These are phyloP conservation scores for Chrysochromulina parva DNA, from an alignment of 78 protist genomes.

Conservation along the genomic window DNA sequence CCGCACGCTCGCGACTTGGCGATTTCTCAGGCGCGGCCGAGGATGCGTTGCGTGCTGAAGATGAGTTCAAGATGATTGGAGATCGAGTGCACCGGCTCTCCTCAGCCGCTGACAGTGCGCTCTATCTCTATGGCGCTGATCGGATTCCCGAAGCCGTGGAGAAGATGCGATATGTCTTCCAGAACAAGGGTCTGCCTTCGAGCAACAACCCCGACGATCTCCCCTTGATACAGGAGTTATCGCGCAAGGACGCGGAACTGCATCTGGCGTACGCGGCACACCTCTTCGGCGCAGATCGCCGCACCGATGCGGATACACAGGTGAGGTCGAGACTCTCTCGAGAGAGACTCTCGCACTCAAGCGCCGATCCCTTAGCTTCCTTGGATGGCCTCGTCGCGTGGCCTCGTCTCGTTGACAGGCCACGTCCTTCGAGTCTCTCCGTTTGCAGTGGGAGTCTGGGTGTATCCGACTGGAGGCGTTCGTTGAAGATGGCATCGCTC, in stretches of 20 bases:
- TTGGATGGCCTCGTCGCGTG: no score
- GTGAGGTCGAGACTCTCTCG: not conserved
- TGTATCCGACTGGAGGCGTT: constrained; percentile 5
- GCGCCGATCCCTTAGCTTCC: no score
- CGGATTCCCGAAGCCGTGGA: not conserved
- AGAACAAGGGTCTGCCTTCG: not conserved
- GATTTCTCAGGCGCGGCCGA: not conserved
- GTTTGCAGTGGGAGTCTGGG: not conserved
- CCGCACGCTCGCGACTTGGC: not conserved
- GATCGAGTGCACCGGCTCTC: not conserved
- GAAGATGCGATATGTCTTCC: not conserved
- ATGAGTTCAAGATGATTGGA: not conserved
- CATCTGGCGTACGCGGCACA: constrained; percentile 7
- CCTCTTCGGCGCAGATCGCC: not conserved
- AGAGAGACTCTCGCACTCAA: not conserved
- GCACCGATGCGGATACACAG: not conserved
- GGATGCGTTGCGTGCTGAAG: not conserved
- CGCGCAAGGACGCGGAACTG: not conserved
- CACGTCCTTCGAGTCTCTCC: no score
- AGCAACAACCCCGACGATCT: constrained; percentile 15
- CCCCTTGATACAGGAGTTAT: not conserved
- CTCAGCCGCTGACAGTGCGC: not conserved
- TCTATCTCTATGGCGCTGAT: not conserved
- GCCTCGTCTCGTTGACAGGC: no score
- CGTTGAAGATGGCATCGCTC: not conserved